Evolutionary conservation across 768 basidiomycete species (phyloP), one percentile per base, ranked within the genome.

Genomic region (Tricholoma terreum): DNA sequence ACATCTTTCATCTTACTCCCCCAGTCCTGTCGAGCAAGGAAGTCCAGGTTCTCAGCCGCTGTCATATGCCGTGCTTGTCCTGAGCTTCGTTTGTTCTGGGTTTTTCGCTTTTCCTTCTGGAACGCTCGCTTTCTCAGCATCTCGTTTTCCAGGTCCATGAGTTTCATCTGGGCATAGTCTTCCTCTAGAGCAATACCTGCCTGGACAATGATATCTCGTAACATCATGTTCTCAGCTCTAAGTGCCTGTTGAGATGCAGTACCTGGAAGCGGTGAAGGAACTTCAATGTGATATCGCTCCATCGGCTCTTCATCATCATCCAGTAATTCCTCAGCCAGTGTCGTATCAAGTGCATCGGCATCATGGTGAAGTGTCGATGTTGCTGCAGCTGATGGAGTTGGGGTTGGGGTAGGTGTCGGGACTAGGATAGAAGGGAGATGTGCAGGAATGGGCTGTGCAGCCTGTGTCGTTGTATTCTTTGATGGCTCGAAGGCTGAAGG

Each of bases 61-160:
- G 60, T 61, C 52, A 61, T 21, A 31, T 54, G 48, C 5, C 57
- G 19, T 6, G 50, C 43, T 3, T 42, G 22, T 49, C 46, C 46
- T 15, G 46, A 49, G 46, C 21, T 49, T 14, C n/a, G 46, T 31
- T 15, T 34, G 31, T 52, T 54, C 36, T 59, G 35, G 48, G 24
- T 60, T 43, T 9, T 35, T n/a, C 30, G 61, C 30, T 10, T 61
- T n/a, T n/a, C n/a, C n/a, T n/a, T n/a, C n/a, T n/a, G n/a, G n/a
- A n/a, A n/a, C n/a, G n/a, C n/a, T n/a, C n/a, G n/a, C n/a, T n/a
- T n/a, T n/a, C n/a, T n/a, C n/a, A n/a, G n/a, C n/a, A n/a, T n/a
- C n/a, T n/a, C n/a, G n/a, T n/a, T n/a, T n/a, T n/a, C n/a, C n/a
- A n/a, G n/a, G n/a, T n/a, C n/a, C n/a, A n/a, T n/a, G n/a, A n/a